These are phyloP conservation scores for Sphaerobolus stellatus DNA, from an alignment of 1,284 basidiomycete species.

Conservation along the genomic window DNA sequence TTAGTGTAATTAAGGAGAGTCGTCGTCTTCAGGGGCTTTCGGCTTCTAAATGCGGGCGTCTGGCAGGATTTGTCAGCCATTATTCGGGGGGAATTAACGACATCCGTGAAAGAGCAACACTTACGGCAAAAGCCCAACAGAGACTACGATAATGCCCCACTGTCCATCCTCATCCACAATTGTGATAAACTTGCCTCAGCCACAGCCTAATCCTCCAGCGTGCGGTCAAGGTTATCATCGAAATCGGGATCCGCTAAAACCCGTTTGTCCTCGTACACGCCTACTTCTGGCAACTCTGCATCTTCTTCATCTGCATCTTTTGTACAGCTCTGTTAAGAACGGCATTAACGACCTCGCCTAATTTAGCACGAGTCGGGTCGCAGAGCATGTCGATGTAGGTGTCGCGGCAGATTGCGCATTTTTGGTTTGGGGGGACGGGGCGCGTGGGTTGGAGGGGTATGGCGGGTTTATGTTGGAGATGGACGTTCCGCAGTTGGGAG, in stretches of 20 bases:
- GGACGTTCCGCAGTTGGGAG: constrained; percentile 61
- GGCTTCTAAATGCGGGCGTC: too few species aligned
- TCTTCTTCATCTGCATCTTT: constrained; percentile 29
- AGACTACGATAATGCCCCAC: constrained; percentile 71
- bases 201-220: constrained; percentile 72
- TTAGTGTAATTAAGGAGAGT: too few species aligned
- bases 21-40: too few species aligned
- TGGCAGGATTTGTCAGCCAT: too few species aligned
- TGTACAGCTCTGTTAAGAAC: constrained; percentile 46
- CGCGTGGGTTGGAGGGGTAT: constrained; percentile 71
- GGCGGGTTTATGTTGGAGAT: constrained; percentile 71
- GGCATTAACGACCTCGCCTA: constrained; percentile 72
- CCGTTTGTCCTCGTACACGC: constrained; percentile 82
- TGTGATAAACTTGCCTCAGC: constrained; percentile 77
- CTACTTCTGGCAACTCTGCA: constrained; percentile 58
- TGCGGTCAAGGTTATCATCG: constrained; percentile 78
- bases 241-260: constrained; percentile 87
- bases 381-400: constrained; percentile 76
- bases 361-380: constrained; percentile 61
- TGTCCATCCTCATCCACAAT: constrained; percentile 89
- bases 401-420: constrained; percentile 86
- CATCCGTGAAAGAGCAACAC: constrained; percentile 43
- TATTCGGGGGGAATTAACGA: too few species aligned
- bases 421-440: constrained; percentile 64
- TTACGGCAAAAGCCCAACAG: constrained; percentile 68